These are phyloP conservation scores for Fusarium decemcellulare DNA, from an alignment of 2,329 filamentous ascomycete species.

Conservation along the genomic window DNA sequence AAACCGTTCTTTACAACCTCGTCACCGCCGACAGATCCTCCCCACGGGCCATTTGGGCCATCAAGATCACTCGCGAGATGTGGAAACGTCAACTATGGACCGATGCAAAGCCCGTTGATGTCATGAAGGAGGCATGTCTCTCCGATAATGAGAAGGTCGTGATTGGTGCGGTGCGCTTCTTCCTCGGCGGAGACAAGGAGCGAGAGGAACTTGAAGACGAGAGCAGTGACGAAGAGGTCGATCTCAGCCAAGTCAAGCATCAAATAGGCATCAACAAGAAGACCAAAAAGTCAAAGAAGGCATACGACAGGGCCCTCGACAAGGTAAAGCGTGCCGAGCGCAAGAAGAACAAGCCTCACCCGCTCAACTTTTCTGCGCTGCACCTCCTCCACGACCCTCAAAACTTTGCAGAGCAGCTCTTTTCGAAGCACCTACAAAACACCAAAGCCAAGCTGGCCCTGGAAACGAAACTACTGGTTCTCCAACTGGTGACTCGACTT, in stretches of 20 bases:
- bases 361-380: slow-evolving; percentile 95
- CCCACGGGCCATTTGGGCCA: slow-evolving; percentile 92
- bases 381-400: slow-evolving; percentile 96
- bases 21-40: slow-evolving; percentile 88
- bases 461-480: slow-evolving; percentile 89
- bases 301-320: slow-evolving; percentile 84
- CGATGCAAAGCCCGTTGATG: slow-evolving; percentile 93
- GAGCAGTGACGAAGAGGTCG: slow-evolving; percentile 83
- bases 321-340: slow-evolving; percentile 86
- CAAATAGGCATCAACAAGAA: slow-evolving; percentile 97
- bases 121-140: slow-evolving; percentile 95
- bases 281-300: slow-evolving; percentile 86
- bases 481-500: slow-evolving; percentile 91
- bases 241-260: slow-evolving; percentile 87
- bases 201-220: slow-evolving; percentile 94
- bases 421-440: slow-evolving; percentile 91
- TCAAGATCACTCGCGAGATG: slow-evolving; percentile 93
- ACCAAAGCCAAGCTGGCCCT: slow-evolving; percentile 87
- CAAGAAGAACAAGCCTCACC: slow-evolving; percentile 89
- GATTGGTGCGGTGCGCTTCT: slow-evolving; percentile 90
- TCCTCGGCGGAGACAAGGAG: slow-evolving; percentile 96
- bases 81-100: slow-evolving; percentile 99
- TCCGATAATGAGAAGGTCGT: slow-evolving; percentile 95
- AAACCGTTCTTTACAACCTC: slow-evolving; percentile 93
- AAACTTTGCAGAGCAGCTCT: slow-evolving; percentile 90